A percentile compares a stretch with the other conserved stretches of the same genome.
These are phyloP conservation scores for Hyaloscypha variabilis DNA, from an alignment of 495 filamentous ascomycete genomes.

Conservation along the genomic window DNA sequence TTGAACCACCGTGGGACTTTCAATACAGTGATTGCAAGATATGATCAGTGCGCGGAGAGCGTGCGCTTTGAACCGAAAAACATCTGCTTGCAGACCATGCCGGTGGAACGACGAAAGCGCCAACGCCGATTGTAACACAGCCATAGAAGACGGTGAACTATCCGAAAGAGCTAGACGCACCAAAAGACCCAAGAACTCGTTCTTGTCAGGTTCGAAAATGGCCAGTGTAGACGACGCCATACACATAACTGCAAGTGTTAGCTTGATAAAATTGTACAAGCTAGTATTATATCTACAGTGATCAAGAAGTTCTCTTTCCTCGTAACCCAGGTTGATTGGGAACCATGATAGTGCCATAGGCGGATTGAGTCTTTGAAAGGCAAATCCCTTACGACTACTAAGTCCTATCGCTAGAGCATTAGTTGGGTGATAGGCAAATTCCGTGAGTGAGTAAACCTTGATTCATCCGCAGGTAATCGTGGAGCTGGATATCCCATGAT, in stretches of 20 bases:
- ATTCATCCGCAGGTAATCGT: constrained; percentile 19
- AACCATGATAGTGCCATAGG: constrained; percentile 27
- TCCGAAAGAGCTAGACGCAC: constrained; percentile 27
- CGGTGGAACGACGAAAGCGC: constrained; percentile 26
- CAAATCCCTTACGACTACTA: constrained; percentile 20
- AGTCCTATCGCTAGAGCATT: constrained; percentile 15
- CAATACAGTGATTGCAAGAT: constrained; percentile 19
- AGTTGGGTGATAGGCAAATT: constrained; percentile 14
- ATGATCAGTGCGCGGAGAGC: constrained; percentile 24
- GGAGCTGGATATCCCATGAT: constrained; percentile 25
- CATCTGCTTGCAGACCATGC: constrained; percentile 24
- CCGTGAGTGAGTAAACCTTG: constrained; percentile 15
- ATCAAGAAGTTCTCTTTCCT: constrained; percentile 29
- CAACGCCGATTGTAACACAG: constrained; percentile 26
- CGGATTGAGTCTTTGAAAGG: constrained; percentile 18
- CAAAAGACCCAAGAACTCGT: constrained; percentile 25
- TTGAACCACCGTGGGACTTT: constrained; percentile 20
- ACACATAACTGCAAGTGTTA: constrained; percentile 23
- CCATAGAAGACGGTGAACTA: constrained; percentile 26
- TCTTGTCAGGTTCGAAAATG: constrained; percentile 24
- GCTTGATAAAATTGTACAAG: constrained; percentile 13
- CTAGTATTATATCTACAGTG: constrained; percentile 24
- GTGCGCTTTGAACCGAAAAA: constrained; percentile 24
- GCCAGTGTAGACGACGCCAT: constrained; percentile 22
- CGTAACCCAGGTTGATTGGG: constrained; percentile 21